Conservation (phyloP, 768 basidiomycete genomes). For the Agrocybe praecox region DNA sequence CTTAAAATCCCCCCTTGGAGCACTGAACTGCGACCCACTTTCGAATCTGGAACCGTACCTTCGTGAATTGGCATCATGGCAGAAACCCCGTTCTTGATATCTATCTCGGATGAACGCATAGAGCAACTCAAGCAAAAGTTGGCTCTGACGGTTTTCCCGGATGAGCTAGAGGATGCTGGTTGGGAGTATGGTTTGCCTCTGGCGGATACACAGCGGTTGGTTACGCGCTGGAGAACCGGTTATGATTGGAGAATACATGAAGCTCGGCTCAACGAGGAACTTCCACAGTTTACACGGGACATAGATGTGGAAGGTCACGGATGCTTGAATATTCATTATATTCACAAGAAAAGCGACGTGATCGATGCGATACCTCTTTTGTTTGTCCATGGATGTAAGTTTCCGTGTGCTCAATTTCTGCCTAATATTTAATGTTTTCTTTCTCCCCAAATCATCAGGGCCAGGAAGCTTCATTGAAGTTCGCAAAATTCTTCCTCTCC, state of each 20-base stretch:
- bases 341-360: conserved; percentile 51
- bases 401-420: conserved; percentile 2
- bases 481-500: conserved; percentile 55
- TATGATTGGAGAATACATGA: conserved; percentile 63
- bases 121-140: conserved; percentile 47
- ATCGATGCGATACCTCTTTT: conserved; percentile 56
- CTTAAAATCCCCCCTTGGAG: too few species aligned
- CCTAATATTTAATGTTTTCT: not conserved
- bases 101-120: conserved; percentile 45
- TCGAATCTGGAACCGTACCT: too few species aligned
- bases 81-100: conserved; percentile 45
- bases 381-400: conserved; percentile 61
- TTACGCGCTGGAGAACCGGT: conserved; percentile 49
- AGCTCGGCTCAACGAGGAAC: conserved; percentile 45
- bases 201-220: conserved; percentile 48
- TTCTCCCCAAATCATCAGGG: too few species aligned
- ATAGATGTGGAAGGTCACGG: conserved; percentile 51
- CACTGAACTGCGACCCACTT: too few species aligned
- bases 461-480: conserved; percentile 63
- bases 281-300: conserved; percentile 59
- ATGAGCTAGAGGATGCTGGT: conserved; percentile 55
- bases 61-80: not conserved
- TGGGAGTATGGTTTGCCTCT: conserved; percentile 61
- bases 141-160: conserved; percentile 48
- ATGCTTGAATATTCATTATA: conserved; percentile 51